Evolutionary conservation across 208 protist species (phyloP), one percentile per base, ranked within the genome.

Genomic region (Eutreptiella sp.): DNA sequence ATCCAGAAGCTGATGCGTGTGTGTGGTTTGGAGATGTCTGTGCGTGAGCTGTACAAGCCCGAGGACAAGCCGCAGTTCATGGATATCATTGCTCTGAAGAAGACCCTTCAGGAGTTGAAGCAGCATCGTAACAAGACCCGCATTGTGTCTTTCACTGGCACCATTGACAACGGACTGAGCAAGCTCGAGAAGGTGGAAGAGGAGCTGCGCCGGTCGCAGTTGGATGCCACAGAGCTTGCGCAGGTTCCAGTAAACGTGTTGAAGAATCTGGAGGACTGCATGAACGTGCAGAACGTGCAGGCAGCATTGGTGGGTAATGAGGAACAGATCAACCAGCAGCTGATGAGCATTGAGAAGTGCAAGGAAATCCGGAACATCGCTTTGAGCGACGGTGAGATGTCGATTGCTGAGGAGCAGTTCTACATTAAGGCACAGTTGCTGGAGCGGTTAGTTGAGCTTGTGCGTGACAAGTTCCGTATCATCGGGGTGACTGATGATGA

Each of bases 371-470:
- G 72, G 29, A 53, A 77, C 46, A 68, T 75, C 5, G 52, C 72
- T 14, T 38, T 77, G 34, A 63, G 63, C 35, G 72, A 77, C 59
- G 72, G 72, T 58, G 72, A 77, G 63, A 77, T 77, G 72, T 63
- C 72, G 3, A 75, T 77, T 34, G 72, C 72, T 38, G 72, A 77
- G 67, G 72, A 77, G 54, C 72, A 77, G 68, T 77, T 74, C 68
- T 77, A 77, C 72, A 77, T 77, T 57, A 77, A 77, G 72, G 72
- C 72, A 39, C 72, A 77, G 68, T 63, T 77, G 63, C 57, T 77
- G 62, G 72, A 77, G 72, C 66, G 70, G 31, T 68, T 77, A 28
- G 67, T 77, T 28, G 72, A 77, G 59, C 72, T 77, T 3, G 68
- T 77, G 21, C 48, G 55, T 14, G 72, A 77, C 68, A 77, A 77